Base-by-base conservation (phyloP, 441 rosid species). In the Erysimum cheiri region DNA sequence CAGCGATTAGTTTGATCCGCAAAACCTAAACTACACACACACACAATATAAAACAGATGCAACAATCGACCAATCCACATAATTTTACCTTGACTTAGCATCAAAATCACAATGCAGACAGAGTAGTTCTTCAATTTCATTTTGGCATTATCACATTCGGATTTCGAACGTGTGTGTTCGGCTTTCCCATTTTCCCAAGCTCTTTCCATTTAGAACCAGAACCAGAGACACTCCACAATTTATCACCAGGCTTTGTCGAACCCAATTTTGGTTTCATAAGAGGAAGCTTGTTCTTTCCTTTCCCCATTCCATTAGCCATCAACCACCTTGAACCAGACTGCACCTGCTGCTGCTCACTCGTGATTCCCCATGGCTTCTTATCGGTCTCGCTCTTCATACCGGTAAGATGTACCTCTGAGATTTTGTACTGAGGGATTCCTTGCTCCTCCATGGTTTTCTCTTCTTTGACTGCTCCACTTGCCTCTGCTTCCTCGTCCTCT, bases 271-370 rank as follows among this genome's bases (percentile, higher is more conserved):
- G 78, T 80, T 86, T 90, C 74, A 81, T 49, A 50, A 53, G 64
- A 29, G 85, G 46, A 8, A 88, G 80, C 69, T 87, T 84, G 72
- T 78, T 88, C 52, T 80, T 85, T 72, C 55, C 81, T 88, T 94
- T 94, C 31, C 99, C 99, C 99, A 94, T 94, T 72, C 98, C 98
- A 57, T 84, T 91, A 12, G 99, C 97, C 8, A 92, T 72, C 81
- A 87, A 81, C 99, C 98, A 94, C 29, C 97, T 94, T 29, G 94
- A 90, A 69, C 96, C 97, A 7, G 98, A 86, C 76, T 87, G 95
- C 64, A 74, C 69, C 14, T 74, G 73, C 75, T 87, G 74, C 76
- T 90, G 87, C 83, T 88, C 97, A 26, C 76, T 67, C 52, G 83
- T 58, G 46, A 69, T 82, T 52, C 92, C 97, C 97, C 97, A 90